Conservation (phyloP, 1,139 yeast genomes). For the Suhomyces maxii region DNA sequence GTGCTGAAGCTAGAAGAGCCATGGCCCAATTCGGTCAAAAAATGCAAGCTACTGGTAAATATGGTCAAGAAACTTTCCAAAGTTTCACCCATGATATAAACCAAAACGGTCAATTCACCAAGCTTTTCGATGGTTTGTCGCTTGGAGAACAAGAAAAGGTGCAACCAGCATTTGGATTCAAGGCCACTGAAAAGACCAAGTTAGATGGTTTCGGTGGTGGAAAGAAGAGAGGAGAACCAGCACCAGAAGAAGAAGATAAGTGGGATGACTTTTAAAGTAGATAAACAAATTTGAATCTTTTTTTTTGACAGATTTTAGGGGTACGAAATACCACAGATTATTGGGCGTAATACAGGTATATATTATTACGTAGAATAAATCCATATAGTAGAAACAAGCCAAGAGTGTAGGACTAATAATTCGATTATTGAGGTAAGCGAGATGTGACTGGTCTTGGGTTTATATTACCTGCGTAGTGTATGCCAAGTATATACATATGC, state of each 20-base stretch:
- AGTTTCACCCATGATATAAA: slow-evolving; percentile 54
- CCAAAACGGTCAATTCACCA: slow-evolving; percentile 44
- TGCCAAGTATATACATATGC: no score
- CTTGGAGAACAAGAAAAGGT: slow-evolving; percentile 31
- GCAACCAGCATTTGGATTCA: slow-evolving; percentile 73
- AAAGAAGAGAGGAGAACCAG: slow-evolving; percentile 16
- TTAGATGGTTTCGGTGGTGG: slow-evolving; percentile 54
- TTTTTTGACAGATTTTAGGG: no score
- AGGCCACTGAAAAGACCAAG: slow-evolving; percentile 59
- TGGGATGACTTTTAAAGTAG: slow-evolving; percentile 46
- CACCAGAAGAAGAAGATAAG: slow-evolving; percentile 35
- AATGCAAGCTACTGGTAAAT: slow-evolving; percentile 84
- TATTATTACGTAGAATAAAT: no score
- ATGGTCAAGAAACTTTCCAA: slow-evolving; percentile 65
- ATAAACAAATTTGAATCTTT: no score
- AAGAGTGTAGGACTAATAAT: no score
- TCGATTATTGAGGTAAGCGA: no score
- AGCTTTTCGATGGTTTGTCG: slow-evolving; percentile 48
- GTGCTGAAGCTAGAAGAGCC: slow-evolving; percentile 82
- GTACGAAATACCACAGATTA: no score
- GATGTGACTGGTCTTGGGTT: no score
- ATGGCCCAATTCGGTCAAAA: slow-evolving; percentile 95
- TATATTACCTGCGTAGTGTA: no score
- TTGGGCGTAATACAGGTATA: no score
- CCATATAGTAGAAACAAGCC: no score